Evolutionary conservation across 805 yeast species (phyloP).

Genomic region (Candida vaughaniae): DNA sequence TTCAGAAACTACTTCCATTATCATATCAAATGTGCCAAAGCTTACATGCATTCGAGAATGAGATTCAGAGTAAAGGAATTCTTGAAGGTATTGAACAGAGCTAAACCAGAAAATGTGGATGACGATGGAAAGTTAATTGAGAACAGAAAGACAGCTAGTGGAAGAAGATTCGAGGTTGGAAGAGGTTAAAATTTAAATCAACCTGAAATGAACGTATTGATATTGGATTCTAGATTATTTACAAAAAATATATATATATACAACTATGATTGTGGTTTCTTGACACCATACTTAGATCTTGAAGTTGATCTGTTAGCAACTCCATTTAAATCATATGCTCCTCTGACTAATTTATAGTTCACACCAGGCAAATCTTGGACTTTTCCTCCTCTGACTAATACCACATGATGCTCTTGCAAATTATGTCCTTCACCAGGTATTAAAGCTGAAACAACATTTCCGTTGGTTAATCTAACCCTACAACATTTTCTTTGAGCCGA

Average conservation of each 20-base stretch:
- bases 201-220: not conserved
- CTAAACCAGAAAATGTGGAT: constrained; percentile 88
- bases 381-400: constrained; percentile 96
- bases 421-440: constrained; percentile 99
- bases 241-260: constrained; percentile 1
- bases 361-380: constrained; percentile 98
- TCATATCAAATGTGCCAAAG: constrained; percentile 97
- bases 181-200: constrained; percentile 13
- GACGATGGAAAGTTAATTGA: constrained; percentile 52
- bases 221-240: constrained; percentile 1
- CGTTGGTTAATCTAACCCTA: constrained; percentile 89
- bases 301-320: constrained; percentile 90
- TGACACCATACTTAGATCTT: constrained; percentile 91
- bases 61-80: constrained; percentile 92
- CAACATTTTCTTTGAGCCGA: constrained; percentile 97
- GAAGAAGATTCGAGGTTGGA: constrained; percentile 56
- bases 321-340: constrained; percentile 89
- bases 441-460: constrained; percentile 84
- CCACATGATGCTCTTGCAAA: constrained; percentile 96
- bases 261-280: constrained; percentile 55
- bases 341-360: constrained; percentile 89
- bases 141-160: constrained; percentile 67
- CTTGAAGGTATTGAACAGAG: constrained; percentile 92
- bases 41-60: constrained; percentile 98
- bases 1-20: constrained; percentile 98